Evolutionary conservation across 495 filamentous ascomycete genomes (phyloP).

Genomic region (Lasiosphaeria ovina): DNA sequence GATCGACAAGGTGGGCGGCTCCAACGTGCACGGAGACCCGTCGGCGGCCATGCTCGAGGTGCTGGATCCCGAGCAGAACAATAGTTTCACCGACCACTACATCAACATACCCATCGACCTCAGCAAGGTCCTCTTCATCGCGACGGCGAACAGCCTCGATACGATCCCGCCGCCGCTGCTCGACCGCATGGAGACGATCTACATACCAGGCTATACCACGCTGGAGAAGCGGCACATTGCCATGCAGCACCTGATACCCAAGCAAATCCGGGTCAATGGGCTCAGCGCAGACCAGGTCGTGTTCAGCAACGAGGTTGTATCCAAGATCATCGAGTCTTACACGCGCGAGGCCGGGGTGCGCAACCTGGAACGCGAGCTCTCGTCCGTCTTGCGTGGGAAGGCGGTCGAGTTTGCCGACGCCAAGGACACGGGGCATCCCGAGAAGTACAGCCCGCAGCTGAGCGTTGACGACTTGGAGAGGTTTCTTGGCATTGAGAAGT

Average conservation of each 20-base stretch:
- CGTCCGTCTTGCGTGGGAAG: slow-evolving; percentile 90
- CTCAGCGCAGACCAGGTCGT: slow-evolving; percentile 69
- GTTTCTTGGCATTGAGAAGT: slow-evolving; percentile 91
- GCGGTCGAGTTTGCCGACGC: slow-evolving; percentile 92
- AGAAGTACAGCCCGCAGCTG: slow-evolving; percentile 72
- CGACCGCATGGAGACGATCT: slow-evolving; percentile 95
- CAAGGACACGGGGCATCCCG: slow-evolving; percentile 67
- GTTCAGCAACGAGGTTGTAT: slow-evolving; percentile 78
- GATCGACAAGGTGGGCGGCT: slow-evolving; percentile 93
- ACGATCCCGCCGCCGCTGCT: slow-evolving; percentile 94
- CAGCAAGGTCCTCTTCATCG: slow-evolving; percentile 95
- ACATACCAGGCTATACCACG: slow-evolving; percentile 91
- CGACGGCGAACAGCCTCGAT: slow-evolving; percentile 94
- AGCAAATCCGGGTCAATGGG: slow-evolving; percentile 80
- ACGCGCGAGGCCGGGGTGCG: slow-evolving; percentile 97
- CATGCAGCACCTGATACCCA: slow-evolving; percentile 86
- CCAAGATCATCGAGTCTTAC: slow-evolving; percentile 92
- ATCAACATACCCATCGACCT: slow-evolving; percentile 94
- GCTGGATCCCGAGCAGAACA: slow-evolving; percentile 95
- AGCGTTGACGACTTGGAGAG: slow-evolving; percentile 77
- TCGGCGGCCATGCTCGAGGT: slow-evolving; percentile 99
- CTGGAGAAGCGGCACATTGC: slow-evolving; percentile 98
- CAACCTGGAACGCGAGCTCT: slow-evolving; percentile 93
- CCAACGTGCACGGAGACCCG: slow-evolving; percentile 93
- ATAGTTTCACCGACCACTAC: slow-evolving; percentile 94